Evolutionary conservation across 768 basidiomycete genomes (phyloP).

Genomic region (Pulveroboletus sp.): DNA sequence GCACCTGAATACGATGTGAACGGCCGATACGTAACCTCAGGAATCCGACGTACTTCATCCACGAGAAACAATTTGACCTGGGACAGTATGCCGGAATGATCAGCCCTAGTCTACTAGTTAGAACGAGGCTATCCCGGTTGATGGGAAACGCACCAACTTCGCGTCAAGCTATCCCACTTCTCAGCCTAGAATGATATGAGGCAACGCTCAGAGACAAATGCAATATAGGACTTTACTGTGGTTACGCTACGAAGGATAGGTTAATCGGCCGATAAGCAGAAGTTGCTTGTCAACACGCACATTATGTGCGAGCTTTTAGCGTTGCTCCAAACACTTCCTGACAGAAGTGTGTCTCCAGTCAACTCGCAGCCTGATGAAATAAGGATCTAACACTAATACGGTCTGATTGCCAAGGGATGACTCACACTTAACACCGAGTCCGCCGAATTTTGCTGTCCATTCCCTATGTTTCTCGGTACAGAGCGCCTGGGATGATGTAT

Average conservation of each 20-base stretch:
- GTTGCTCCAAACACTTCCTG: conserved; percentile 67
- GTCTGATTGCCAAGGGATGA: background rate
- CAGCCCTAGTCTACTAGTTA: conserved; percentile 40
- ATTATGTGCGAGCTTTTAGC: conserved; percentile 77
- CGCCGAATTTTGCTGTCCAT: conserved; percentile 78
- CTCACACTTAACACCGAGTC: conserved; percentile 73
- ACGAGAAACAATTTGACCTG: conserved; percentile 79
- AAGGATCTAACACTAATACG: background rate
- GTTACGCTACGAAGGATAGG: conserved; percentile 51
- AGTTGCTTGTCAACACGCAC: conserved; percentile 38
- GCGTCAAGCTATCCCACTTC: conserved; percentile 94
- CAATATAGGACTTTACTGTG: conserved; percentile 47
- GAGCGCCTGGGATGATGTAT: conserved; percentile 53
- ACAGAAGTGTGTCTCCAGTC: conserved; percentile 83
- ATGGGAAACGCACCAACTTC: conserved; percentile 70
- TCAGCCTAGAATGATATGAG: conserved; percentile 57
- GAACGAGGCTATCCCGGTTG: background rate
- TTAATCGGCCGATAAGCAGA: conserved; percentile 1
- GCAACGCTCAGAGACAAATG: background rate
- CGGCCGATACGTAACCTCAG: background rate
- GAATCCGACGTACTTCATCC: conserved; percentile 62
- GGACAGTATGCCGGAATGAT: conserved; percentile 62
- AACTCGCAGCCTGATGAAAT: conserved; percentile 67
- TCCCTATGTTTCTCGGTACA: conserved; percentile 82
- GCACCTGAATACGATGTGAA: conserved; percentile 54